A percentile compares a stretch with the other conserved stretches of the same genome.
Evolutionary conservation across 2,329 filamentous ascomycete species (phyloP).

Genomic region (Cryphonectria radicalis): DNA sequence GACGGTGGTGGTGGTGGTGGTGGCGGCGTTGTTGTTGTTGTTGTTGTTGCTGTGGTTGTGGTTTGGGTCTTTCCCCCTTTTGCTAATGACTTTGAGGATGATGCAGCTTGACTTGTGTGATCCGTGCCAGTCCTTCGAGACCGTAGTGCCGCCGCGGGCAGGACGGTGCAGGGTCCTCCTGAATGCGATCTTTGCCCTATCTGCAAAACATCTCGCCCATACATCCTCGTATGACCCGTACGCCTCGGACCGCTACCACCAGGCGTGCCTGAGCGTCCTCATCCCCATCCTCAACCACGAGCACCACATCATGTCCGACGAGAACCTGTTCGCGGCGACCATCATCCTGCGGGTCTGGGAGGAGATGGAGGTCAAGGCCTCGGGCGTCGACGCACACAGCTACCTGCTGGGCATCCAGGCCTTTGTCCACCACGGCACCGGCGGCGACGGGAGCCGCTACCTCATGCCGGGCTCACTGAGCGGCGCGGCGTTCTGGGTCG

Average conservation of each 20-base stretch:
- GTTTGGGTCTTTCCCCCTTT: background rate
- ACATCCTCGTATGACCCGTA: conserved; percentile 52
- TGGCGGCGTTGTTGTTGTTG: background rate
- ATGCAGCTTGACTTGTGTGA: conserved; percentile 49
- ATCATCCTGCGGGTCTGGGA: conserved; percentile 62
- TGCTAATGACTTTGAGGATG: background rate
- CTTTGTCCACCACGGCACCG: conserved; percentile 46
- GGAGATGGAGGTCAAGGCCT: conserved; percentile 54
- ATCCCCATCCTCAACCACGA: conserved; percentile 52
- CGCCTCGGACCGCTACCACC: conserved; percentile 57
- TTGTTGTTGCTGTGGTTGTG: background rate
- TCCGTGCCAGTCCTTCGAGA: conserved; percentile 52
- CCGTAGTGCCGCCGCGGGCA: conserved; percentile 57
- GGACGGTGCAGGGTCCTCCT: conserved; percentile 55
- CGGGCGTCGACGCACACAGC: conserved; percentile 51
- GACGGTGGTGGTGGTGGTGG: too few species aligned
- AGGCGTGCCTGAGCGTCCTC: conserved; percentile 53
- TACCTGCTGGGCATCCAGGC: conserved; percentile 52
- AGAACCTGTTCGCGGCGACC: conserved; percentile 57
- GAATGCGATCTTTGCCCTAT: conserved; percentile 61
- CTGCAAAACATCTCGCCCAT: conserved; percentile 58
- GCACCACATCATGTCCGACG: conserved; percentile 47
- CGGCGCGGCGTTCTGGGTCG: conserved; percentile 62
- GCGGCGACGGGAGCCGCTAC: conserved; percentile 39
- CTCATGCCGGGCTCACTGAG: conserved; percentile 48